A percentile compares a stretch with the other conserved stretches of the same genome.
Conservation (phyloP, 108 stramenopile species). For the Pseudonitzschia delicatissima region DNA sequence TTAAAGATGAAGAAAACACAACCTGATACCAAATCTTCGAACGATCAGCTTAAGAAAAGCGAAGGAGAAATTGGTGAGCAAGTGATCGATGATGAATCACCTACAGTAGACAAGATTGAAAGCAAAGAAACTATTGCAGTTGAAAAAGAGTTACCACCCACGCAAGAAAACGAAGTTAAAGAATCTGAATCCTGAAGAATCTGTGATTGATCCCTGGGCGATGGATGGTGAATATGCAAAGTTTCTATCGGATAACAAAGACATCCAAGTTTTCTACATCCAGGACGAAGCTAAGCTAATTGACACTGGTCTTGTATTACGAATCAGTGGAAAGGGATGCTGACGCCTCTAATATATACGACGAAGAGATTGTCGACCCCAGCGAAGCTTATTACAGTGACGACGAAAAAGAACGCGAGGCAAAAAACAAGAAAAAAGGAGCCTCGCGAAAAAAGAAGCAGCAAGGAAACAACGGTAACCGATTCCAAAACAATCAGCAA, state of each 20-base stretch:
- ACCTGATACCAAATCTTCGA: background rate
- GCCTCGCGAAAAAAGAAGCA: conserved; percentile 12
- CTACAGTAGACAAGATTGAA: too few relatives aligned
- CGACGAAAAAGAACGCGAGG: conserved; percentile 76
- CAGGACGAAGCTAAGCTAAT: conserved; percentile 59
- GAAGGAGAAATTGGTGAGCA: background rate
- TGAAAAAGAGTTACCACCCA: background rate
- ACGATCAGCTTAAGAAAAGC: background rate
- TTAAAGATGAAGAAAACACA: background rate
- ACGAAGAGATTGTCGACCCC: conserved; percentile 68
- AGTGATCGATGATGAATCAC: background rate
- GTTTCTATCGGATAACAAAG: conserved; percentile 33
- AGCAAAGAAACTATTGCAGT: background rate
- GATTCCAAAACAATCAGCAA: background rate
- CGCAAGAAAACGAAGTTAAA: background rate
- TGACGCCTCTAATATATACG: conserved; percentile 85
- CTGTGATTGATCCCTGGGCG: conserved; percentile 56
- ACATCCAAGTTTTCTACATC: conserved; percentile 51
- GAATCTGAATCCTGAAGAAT: background rate
- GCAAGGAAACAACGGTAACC: conserved; percentile 16
- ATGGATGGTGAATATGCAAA: conserved; percentile 49
- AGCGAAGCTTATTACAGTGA: conserved; percentile 77
- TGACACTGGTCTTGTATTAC: conserved; percentile 55
- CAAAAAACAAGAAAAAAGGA: conserved; percentile 46
- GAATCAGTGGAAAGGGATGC: conserved; percentile 72